A percentile compares a stretch with the other conserved stretches of the same genome.
These are phyloP conservation scores for Sugiyamaella pinicola DNA, from an alignment of 1,139 yeast species.

Conservation along the genomic window DNA sequence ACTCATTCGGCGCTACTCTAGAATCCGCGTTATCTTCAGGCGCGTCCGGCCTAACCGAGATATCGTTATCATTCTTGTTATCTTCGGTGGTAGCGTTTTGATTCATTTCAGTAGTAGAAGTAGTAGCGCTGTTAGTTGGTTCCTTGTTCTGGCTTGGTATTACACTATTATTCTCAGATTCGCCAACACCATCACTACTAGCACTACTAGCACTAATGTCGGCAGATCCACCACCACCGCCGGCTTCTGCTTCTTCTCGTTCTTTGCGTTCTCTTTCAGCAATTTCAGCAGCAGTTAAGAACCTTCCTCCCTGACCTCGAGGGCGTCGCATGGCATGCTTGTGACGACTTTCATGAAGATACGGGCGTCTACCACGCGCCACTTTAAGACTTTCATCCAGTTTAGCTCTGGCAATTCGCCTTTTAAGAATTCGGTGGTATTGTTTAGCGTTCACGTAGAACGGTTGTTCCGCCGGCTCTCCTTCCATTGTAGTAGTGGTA, in stretches of 20 bases:
- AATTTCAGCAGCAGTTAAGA: constrained; percentile 93
- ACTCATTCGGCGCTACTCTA: neutral
- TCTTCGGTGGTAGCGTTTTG: neutral
- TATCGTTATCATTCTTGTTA: neutral
- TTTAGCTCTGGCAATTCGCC: constrained; percentile 92
- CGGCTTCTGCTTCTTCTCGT: constrained; percentile 31
- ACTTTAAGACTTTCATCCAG: constrained; percentile 85
- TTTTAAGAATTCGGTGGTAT: constrained; percentile 88
- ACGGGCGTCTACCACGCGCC: constrained; percentile 90
- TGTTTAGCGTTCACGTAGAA: constrained; percentile 98
- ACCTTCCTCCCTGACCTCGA: constrained; percentile 97
- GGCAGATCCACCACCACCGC: constrained; percentile 19
- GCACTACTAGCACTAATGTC: constrained; percentile 6
- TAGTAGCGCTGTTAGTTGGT: too few species aligned
- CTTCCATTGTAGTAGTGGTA: constrained; percentile 27
- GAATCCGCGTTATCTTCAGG: constrained; percentile 9
- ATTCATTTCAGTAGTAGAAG: neutral
- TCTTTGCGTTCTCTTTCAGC: constrained; percentile 75
- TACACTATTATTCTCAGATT: neutral
- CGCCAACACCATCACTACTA: neutral
- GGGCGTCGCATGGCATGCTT: constrained; percentile 99
- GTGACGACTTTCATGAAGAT: constrained; percentile 94
- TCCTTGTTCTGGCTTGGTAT: too few species aligned
- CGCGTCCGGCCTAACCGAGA: neutral
- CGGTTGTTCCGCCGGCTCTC: constrained; percentile 70